Evolutionary conservation across 2,329 filamentous ascomycete genomes (phyloP).

Genomic region (Aureobasidium melanogenum): DNA sequence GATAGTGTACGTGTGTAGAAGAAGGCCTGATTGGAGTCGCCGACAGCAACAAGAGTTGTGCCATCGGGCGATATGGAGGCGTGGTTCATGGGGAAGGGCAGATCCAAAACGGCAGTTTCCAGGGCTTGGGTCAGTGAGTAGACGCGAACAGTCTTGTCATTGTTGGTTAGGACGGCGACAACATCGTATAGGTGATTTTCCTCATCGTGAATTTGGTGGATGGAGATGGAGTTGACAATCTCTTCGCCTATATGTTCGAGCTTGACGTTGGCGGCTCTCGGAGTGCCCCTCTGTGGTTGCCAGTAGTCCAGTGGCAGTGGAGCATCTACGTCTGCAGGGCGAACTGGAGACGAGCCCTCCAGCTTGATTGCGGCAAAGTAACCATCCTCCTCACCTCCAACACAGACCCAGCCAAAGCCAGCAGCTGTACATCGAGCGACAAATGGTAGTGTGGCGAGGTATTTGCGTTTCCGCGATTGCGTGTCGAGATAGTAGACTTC

Average conservation of each 20-base stretch:
- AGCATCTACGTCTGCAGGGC: slow-evolving; percentile 46
- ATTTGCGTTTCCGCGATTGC: slow-evolving; percentile 60
- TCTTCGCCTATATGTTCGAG: slow-evolving; percentile 52
- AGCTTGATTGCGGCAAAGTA: slow-evolving; percentile 76
- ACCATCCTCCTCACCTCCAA: slow-evolving; percentile 74
- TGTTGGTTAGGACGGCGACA: slow-evolving; percentile 76
- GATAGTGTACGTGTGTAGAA: slow-evolving; percentile 55
- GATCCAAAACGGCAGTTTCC: slow-evolving; percentile 59
- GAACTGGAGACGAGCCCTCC: slow-evolving; percentile 28
- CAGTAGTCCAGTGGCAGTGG: slow-evolving; percentile 44
- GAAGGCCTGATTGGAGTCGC: slow-evolving; percentile 79
- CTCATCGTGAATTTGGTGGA: slow-evolving; percentile 52
- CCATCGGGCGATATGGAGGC: slow-evolving; percentile 90
- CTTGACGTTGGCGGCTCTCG: slow-evolving; percentile 45
- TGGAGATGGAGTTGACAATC: slow-evolving; percentile 59
- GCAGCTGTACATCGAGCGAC: slow-evolving; percentile 80
- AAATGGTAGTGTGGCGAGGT: slow-evolving; percentile 60
- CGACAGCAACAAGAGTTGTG: slow-evolving; percentile 67
- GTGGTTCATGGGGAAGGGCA: slow-evolving; percentile 85
- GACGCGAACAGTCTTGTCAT: slow-evolving; percentile 82
- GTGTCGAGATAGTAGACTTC: slow-evolving; percentile 53
- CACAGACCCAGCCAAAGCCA: slow-evolving; percentile 78
- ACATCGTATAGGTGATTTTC: slow-evolving; percentile 37
- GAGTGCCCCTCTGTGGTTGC: slow-evolving; percentile 30
- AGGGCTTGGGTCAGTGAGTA: slow-evolving; percentile 64